These are phyloP conservation scores for Climacium dendroides DNA, from an alignment of 225 moss, liverwort and hornwort genomes.

Conservation along the genomic window DNA sequence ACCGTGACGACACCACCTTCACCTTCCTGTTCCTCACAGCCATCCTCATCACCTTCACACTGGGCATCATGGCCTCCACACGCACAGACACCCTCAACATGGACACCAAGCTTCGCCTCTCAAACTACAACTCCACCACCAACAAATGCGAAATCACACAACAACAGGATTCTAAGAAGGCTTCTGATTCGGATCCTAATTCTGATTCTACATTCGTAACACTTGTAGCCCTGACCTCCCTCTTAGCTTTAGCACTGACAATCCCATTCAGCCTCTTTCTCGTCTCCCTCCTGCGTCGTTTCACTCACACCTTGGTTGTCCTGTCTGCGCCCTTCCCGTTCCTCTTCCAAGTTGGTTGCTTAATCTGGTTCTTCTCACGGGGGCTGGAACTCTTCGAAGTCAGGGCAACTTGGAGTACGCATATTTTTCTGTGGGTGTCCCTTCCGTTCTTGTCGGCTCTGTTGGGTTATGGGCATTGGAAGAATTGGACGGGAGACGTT, in stretches of 20 bases:
- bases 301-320: not conserved
- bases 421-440: accelerated
- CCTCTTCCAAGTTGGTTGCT: too few relatives aligned
- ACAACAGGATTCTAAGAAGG: not conserved
- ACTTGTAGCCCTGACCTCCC: too few relatives aligned
- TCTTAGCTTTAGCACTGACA: not conserved
- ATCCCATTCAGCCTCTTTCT: not conserved
- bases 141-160: not conserved
- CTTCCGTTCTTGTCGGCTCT: accelerated
- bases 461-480: accelerated
- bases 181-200: not conserved
- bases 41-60: not conserved
- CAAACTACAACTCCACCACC: not conserved
- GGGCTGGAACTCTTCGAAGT: not conserved
- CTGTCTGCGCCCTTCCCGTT: too few relatives aligned
- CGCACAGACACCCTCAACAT: not conserved
- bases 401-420: not conserved
- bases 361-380: not conserved
- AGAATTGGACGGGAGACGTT: not conserved
- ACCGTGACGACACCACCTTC: not conserved
- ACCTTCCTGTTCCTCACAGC: not conserved
- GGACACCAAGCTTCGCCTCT: not conserved
- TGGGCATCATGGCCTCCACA: not conserved
- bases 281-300: not conserved
- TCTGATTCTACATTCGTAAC: not conserved